Percentiles rank a stretch among this genome's conserved stretches.
These are phyloP conservation scores for Suillus plorans DNA, from an alignment of 768 basidiomycete genomes.

Conservation along the genomic window DNA sequence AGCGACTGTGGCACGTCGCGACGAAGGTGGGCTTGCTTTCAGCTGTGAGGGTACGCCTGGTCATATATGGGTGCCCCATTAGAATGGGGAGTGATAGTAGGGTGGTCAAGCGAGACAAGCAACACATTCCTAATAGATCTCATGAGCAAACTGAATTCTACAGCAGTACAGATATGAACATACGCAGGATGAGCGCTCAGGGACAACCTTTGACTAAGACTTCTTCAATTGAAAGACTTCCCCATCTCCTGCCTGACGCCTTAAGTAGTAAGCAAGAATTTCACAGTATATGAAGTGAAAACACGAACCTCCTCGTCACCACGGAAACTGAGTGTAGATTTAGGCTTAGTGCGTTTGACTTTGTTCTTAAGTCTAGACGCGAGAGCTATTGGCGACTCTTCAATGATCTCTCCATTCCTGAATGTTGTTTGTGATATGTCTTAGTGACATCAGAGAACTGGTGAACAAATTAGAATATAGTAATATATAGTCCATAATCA, in stretches of 20 bases:
- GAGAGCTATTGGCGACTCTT: slow-evolving; percentile 59
- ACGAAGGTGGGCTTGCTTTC: slow-evolving; percentile 70
- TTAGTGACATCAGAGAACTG: not conserved
- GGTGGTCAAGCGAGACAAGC: slow-evolving; percentile 52
- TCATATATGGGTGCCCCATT: slow-evolving; percentile 65
- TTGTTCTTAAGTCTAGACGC: slow-evolving; percentile 73
- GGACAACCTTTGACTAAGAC: slow-evolving; percentile 63
- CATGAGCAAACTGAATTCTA: slow-evolving; percentile 14
- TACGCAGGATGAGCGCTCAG: slow-evolving; percentile 57
- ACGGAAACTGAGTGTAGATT: slow-evolving; percentile 65
- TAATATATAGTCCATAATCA: too few species aligned
- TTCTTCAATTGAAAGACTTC: slow-evolving; percentile 80
- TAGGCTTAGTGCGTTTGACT: slow-evolving; percentile 61
- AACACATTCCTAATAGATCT: slow-evolving; percentile 36
- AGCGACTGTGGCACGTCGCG: slow-evolving; percentile 42
- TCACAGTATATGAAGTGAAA: slow-evolving; percentile 10
- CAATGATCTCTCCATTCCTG: slow-evolving; percentile 26
- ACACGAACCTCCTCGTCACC: slow-evolving; percentile 59
- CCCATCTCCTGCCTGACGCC: slow-evolving; percentile 50
- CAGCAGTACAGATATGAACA: slow-evolving; percentile 10
- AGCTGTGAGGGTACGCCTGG: slow-evolving; percentile 67
- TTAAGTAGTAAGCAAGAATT: slow-evolving; percentile 26
- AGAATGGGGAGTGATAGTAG: slow-evolving; percentile 44
- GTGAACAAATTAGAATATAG: too few species aligned
- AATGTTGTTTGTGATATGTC: slow-evolving; percentile 21